Evolutionary conservation across 495 filamentous ascomycete genomes (phyloP).

Genomic region (Talaromyces thailandensis): DNA sequence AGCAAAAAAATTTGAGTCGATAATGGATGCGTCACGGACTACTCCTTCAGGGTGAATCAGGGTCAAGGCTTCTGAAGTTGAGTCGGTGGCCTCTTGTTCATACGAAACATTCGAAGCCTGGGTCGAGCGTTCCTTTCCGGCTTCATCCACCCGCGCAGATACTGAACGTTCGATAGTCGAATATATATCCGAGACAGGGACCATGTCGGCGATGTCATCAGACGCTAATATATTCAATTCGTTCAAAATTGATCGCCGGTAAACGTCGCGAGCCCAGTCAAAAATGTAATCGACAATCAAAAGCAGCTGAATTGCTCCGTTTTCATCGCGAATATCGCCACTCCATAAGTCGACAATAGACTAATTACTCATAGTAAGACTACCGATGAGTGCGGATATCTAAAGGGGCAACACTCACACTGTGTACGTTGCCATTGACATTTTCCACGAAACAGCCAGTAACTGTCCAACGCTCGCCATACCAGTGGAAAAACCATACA

Average conservation of each 20-base stretch:
- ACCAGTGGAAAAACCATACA: slow-evolving; percentile 16
- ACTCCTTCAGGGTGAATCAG: background rate
- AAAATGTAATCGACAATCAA: slow-evolving; percentile 26
- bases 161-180: background rate
- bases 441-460: slow-evolving; percentile 5
- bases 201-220: background rate
- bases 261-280: slow-evolving; percentile 26
- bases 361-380: background rate
- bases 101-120: background rate
- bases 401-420: background rate
- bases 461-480: slow-evolving; percentile 13
- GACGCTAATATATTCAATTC: background rate
- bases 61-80: background rate
- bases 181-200: background rate
- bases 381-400: background rate
- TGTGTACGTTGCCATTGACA: background rate
- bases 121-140: background rate
- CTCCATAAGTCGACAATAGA: slow-evolving; percentile 14
- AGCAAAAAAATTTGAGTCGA: background rate
- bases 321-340: slow-evolving; percentile 12
- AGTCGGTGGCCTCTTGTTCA: background rate
- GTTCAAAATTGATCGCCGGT: slow-evolving; percentile 9
- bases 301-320: slow-evolving; percentile 20
- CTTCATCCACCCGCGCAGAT: background rate
- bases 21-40: background rate